Percentiles rank a stretch among this genome's conserved stretches.
These are phyloP conservation scores for Colletotrichum tofieldiae DNA, from an alignment of 2,329 filamentous ascomycete genomes.

Conservation along the genomic window DNA sequence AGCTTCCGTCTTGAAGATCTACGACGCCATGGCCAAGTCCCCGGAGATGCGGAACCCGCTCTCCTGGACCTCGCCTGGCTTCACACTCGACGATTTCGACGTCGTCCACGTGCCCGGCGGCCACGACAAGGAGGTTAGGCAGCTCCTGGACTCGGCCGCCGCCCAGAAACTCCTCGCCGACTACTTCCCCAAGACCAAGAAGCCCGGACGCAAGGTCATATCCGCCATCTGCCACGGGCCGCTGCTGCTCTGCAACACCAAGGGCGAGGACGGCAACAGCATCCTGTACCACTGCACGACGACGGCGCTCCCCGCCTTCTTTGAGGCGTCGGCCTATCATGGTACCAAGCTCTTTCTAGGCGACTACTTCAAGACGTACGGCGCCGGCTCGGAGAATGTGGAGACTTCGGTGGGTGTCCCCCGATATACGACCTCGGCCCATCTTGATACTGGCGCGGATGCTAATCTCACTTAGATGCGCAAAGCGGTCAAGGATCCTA, in stretches of 20 bases:
- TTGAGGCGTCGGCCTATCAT: slow-evolving; percentile 66
- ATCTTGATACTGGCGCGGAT: neutral
- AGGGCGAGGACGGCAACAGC: slow-evolving; percentile 58
- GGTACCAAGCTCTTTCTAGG: slow-evolving; percentile 64
- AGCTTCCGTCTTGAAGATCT: slow-evolving; percentile 56
- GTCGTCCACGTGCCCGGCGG: slow-evolving; percentile 68
- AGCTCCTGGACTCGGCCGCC: slow-evolving; percentile 64
- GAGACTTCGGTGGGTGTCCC: slow-evolving; percentile 60
- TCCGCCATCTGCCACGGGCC: slow-evolving; percentile 69
- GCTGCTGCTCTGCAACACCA: slow-evolving; percentile 63
- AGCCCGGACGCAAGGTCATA: slow-evolving; percentile 60
- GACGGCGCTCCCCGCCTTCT: slow-evolving; percentile 64
- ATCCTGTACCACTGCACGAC: slow-evolving; percentile 64
- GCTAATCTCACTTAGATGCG: slow-evolving; percentile 53
- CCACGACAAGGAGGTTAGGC: slow-evolving; percentile 67
- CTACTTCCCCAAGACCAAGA: slow-evolving; percentile 65
- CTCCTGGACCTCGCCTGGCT: slow-evolving; percentile 61
- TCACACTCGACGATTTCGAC: slow-evolving; percentile 62
- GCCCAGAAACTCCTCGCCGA: slow-evolving; percentile 61
- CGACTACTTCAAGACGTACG: slow-evolving; percentile 72
- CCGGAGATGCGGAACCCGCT: slow-evolving; percentile 59
- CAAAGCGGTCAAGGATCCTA: slow-evolving; percentile 58
- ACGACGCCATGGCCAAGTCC: slow-evolving; percentile 61
- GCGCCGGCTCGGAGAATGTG: slow-evolving; percentile 64
- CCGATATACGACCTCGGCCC: neutral